Percentiles rank a stretch among this genome's conserved stretches.
phyloP scores from a whole-genome alignment of 805 yeast genomes.

The Suhomyces prunicola region DNA sequence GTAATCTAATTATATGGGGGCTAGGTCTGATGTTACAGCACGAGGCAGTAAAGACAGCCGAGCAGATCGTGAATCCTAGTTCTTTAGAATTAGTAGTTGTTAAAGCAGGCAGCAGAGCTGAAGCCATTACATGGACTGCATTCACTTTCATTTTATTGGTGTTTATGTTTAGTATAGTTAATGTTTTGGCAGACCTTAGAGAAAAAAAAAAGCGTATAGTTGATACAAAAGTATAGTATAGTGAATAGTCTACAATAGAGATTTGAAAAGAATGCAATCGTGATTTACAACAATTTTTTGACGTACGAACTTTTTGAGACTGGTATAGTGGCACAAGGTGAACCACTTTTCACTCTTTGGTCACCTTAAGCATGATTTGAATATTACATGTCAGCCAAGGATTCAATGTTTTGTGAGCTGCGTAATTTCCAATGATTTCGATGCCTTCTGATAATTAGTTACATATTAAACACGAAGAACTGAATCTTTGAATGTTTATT shows the following conservation, averaged over 20 bases:
- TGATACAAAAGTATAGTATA: neutral
- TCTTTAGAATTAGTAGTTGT: conserved; percentile 49
- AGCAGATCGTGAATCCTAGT: conserved; percentile 43
- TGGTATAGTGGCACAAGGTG: too few species aligned
- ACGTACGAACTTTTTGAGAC: too few species aligned
- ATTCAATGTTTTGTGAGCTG: too few species aligned
- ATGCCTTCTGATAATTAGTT: too few species aligned
- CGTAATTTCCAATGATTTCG: too few species aligned
- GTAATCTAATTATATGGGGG: conserved; percentile 51
- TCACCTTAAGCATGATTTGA: too few species aligned
- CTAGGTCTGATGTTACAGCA: conserved; percentile 63
- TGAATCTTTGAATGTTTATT: too few species aligned
- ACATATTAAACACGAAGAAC: too few species aligned
- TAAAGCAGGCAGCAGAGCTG: conserved; percentile 48
- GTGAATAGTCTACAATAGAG: neutral
- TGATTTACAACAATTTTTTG: too few species aligned
- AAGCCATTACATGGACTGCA: conserved; percentile 59
- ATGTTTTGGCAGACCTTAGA: neutral
- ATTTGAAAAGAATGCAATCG: neutral
- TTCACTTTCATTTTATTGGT: conserved; percentile 47
- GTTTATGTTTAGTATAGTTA: conserved; percentile 2
- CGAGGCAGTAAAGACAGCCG: conserved; percentile 49
- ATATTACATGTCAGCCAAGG: too few species aligned
- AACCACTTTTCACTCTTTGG: too few species aligned
- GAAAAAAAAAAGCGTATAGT: neutral